Percentiles rank a stretch among this genome's conserved stretches.
These are phyloP conservation scores for Mentha longifolia DNA, from an alignment of 257 asterid species.

Conservation along the genomic window DNA sequence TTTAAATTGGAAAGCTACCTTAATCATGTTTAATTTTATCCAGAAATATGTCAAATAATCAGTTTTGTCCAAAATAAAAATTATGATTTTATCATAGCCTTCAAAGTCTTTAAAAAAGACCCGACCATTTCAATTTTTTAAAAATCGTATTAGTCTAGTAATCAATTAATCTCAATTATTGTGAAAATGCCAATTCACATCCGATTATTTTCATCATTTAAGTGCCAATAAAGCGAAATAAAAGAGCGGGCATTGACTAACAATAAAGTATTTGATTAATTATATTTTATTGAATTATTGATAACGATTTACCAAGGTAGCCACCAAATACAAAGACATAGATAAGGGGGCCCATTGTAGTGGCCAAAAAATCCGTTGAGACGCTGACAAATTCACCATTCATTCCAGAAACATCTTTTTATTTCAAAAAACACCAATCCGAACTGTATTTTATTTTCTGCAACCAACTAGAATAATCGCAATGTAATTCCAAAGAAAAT, in stretches of 20 bases:
- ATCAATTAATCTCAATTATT: no score
- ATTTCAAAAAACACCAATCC: neutral
- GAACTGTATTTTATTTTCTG: neutral
- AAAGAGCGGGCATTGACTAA: neutral
- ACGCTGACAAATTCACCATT: neutral
- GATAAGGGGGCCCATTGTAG: neutral
- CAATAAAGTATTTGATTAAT: neutral
- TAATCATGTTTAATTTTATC: no score
- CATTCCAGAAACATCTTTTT: neutral
- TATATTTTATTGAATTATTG: no score
- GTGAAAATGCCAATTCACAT: neutral
- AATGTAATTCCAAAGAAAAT: neutral
- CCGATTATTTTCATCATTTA: neutral
- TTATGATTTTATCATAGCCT: no score
- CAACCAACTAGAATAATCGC: neutral
- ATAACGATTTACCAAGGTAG: neutral
- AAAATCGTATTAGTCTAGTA: no score
- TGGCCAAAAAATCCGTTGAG: neutral
- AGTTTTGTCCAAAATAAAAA: no score
- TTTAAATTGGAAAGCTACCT: neutral
- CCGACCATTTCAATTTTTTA: no score
- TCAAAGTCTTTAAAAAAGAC: no score
- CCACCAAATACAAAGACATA: neutral
- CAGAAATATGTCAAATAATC: no score
- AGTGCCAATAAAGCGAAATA: no score